Base-by-base conservation (phyloP, 106 monocot species). In the Dendrobium nobile region DNA sequence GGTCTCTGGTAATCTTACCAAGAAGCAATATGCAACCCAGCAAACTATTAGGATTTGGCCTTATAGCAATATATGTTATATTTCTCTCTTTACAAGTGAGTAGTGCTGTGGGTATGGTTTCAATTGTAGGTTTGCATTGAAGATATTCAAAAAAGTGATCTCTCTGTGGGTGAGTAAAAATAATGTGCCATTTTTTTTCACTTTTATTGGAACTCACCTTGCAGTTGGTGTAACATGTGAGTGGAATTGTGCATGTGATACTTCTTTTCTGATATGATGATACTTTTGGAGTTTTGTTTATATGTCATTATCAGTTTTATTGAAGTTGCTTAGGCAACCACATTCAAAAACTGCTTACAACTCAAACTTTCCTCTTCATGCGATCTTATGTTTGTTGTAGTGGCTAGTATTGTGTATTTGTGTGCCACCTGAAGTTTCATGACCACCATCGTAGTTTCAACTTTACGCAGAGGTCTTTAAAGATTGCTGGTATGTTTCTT, bases 11-110 rank as follows among this genome's bases (percentile, higher is more conserved):
- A 27, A 72, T 93, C 16, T 77, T 95, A 64, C 90, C 82, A 26
- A 77, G 59, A 45, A 89, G 80, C 45, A 86, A 86, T 24, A 95
- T 95, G 95, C 85, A 81, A 3, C 92, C 90, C 22, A 89, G 84
- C 84, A 87, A 84, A 76, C 18, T 91, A 47, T 64, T 95, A 55
- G 95, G 95, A 5, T 33, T 88, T 78, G 95, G 95, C 26, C 87
- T 95, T 11, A 85, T 95, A 77, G 28, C 78, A 19, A 72, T 95
- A 64, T 95, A 95, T 80, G 27, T 85, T 27, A 70, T 83, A 72
- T 95, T 95, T 84, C 90, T 95, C 22, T 79, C 76, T 43, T 45
- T 92, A 41, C 85, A 88, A 80, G 27, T 95, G 27, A 68, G 88
- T 81, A 47, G 75, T 79, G 88, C 95, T 13, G 48, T 77, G 4